Evolutionary conservation across 768 basidiomycete species (phyloP), one percentile per base, ranked within the genome.

Genomic region (Lactarius pseudohatsudake): DNA sequence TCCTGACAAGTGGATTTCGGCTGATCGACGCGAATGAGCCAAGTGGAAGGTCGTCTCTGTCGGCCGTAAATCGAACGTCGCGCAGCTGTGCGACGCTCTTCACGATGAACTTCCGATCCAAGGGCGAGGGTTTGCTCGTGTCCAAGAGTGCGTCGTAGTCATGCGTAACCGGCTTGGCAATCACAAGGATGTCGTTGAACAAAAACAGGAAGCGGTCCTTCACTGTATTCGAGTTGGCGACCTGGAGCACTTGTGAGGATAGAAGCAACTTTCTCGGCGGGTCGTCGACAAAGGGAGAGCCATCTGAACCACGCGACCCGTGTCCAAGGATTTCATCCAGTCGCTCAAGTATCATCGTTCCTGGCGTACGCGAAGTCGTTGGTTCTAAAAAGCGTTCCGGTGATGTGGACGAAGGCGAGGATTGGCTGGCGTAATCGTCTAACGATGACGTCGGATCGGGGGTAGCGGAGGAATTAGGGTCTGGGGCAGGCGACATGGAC

Each of bases 181-280:
- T 86, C 76, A 98, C 84, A 62, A 98, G 85, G 61, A 98, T 85
- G 75, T 99, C 97, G 76, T 81, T 94, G 84, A 99, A 99, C n/a
- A 98, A 84, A 80, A 98, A 96, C 11, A 98, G 84, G 79, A 94
- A 93, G 13, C 97, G 88, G 73, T 98, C 95, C 76, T 98, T 98
- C 76, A 95, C 91, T 0, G 92, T 95, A 76, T 96, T 90, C 50
- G 88, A 83, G 77, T 97, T 94, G 71, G 94, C 94, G 16, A 98
- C 94, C 77, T 99, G 97, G 6, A 96, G 80, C 8, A 96, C 91
- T 1, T 94, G 90, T 3, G 91, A 90, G 1, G 91, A 89, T 50
- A 96, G 79, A 18, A 97, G 78, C 47, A 98, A 78, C 75, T 90
- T 94, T 53, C 97, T 86, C 8, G 94, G 92, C 18, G 94, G 92